phyloP scores from a whole-genome alignment of 2,329 filamentous ascomycete genomes.

The Colletotrichum tropicicola region DNA sequence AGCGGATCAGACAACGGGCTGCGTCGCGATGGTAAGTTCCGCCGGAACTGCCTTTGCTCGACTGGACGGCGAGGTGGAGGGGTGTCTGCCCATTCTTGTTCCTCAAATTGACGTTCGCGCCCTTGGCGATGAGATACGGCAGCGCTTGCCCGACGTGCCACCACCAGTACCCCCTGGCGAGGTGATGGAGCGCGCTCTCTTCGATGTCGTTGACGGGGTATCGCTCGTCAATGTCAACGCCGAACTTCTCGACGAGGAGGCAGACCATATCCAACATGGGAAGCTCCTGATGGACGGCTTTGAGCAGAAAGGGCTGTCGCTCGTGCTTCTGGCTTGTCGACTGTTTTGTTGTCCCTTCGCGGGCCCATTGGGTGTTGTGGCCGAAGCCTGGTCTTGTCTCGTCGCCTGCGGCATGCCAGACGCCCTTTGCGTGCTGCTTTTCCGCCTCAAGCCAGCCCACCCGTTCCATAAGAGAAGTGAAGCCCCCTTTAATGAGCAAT shows the following conservation, averaged over 20 bases:
- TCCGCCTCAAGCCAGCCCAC: slow-evolving; percentile 29
- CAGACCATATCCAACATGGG: slow-evolving; percentile 46
- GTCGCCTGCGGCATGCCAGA: neutral
- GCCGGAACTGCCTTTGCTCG: neutral
- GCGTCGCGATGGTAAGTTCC: slow-evolving; percentile 1
- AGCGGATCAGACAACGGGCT: neutral
- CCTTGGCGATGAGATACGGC: slow-evolving; percentile 13
- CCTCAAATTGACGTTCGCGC: slow-evolving; percentile 7
- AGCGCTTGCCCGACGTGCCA: slow-evolving; percentile 30
- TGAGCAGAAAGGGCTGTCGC: slow-evolving; percentile 32
- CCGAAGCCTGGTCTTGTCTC: neutral
- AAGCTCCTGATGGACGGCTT: slow-evolving; percentile 38
- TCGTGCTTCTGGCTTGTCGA: neutral
- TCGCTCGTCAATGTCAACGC: slow-evolving; percentile 41
- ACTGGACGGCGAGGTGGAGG: slow-evolving; percentile 19
- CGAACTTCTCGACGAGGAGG: slow-evolving; percentile 43
- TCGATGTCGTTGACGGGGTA: neutral
- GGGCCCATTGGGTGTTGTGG: neutral
- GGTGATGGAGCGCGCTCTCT: neutral
- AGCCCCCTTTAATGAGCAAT: slow-evolving; percentile 31
- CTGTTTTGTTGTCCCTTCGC: neutral
- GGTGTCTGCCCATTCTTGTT: slow-evolving; percentile 15
- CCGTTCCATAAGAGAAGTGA: slow-evolving; percentile 31
- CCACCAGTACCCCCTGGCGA: slow-evolving; percentile 15
- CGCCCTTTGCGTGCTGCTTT: slow-evolving; percentile 12